Conservation (phyloP, 1,284 basidiomycete species). For the Athelia psychrophila region DNA sequence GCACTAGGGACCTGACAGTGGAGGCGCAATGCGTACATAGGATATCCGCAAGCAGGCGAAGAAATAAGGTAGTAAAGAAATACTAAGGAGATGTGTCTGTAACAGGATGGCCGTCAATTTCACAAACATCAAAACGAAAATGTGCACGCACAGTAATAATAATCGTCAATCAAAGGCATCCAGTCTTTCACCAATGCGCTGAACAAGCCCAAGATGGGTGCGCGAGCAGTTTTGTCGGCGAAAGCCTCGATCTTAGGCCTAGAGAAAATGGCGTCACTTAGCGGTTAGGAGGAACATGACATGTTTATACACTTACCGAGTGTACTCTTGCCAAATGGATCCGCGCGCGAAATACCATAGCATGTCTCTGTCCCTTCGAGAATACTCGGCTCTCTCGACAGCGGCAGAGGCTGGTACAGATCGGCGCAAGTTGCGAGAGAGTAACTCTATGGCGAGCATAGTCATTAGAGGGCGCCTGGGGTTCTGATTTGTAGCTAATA, state of each 20-base stretch:
- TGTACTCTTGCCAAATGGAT: constrained; percentile 86
- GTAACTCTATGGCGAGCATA: constrained; percentile 59
- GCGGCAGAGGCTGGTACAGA: constrained; percentile 55
- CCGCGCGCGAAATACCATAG: constrained; percentile 88
- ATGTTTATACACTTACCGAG: constrained; percentile 47
- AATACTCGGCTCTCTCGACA: constrained; percentile 79
- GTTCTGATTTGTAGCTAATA: constrained; percentile 35
- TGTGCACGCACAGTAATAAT: constrained; percentile 85
- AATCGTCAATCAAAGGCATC: constrained; percentile 92
- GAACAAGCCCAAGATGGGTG: constrained; percentile 74
- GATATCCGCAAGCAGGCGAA: not conserved
- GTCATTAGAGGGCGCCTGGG: constrained; percentile 52
- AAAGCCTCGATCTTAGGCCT: constrained; percentile 77
- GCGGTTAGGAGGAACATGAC: not conserved
- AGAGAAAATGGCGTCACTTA: constrained; percentile 8
- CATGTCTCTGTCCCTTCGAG: constrained; percentile 77
- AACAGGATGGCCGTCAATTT: constrained; percentile 3
- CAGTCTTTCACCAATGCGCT: constrained; percentile 84
- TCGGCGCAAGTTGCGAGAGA: constrained; percentile 67
- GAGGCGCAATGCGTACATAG: not conserved
- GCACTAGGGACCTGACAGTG: too few species aligned
- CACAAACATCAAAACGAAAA: not conserved
- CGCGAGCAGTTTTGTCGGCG: constrained; percentile 53
- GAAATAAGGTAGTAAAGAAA: not conserved
- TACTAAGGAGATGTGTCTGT: constrained; percentile 37